These are phyloP conservation scores for Actinidia chinensis DNA, from an alignment of 179 eudicot species.

Conservation along the genomic window DNA sequence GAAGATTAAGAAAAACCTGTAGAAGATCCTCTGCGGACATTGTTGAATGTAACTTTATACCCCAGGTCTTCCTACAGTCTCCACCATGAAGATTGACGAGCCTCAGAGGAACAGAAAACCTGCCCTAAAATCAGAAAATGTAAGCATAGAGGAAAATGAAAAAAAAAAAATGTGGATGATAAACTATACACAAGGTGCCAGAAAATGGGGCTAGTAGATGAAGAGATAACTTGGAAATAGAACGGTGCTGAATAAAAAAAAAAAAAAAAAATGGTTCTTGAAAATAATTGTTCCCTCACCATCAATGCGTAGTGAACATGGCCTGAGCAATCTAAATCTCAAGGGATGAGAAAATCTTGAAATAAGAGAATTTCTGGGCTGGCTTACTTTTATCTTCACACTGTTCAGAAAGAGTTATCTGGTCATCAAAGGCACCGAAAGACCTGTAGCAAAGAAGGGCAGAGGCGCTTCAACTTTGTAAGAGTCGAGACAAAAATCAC, in stretches of 20 bases:
- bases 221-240: background rate
- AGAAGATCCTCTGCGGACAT: constrained; percentile 62
- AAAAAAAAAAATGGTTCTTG: no score
- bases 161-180: background rate
- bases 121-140: constrained; percentile 25
- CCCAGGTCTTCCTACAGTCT: constrained; percentile 64
- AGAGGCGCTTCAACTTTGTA: constrained; percentile 46
- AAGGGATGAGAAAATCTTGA: constrained; percentile 47
- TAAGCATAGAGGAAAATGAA: background rate
- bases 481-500: constrained; percentile 59
- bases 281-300: constrained; percentile 39
- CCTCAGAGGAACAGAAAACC: constrained; percentile 73
- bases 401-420: constrained; percentile 29
- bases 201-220: background rate
- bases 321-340: constrained; percentile 74
- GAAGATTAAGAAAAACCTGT: constrained; percentile 50
- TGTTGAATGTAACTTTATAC: constrained; percentile 55
- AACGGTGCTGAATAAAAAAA: background rate
- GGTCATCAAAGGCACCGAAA: constrained; percentile 20
- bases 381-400: constrained; percentile 37
- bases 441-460: constrained; percentile 63
- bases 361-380: constrained; percentile 21
- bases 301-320: constrained; percentile 57
- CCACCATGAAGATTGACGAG: constrained; percentile 77
- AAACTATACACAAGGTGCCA: constrained; percentile 1